Evolutionary conservation across 495 filamentous ascomycete genomes (phyloP).

Genomic region (Penicillium waksmanii): DNA sequence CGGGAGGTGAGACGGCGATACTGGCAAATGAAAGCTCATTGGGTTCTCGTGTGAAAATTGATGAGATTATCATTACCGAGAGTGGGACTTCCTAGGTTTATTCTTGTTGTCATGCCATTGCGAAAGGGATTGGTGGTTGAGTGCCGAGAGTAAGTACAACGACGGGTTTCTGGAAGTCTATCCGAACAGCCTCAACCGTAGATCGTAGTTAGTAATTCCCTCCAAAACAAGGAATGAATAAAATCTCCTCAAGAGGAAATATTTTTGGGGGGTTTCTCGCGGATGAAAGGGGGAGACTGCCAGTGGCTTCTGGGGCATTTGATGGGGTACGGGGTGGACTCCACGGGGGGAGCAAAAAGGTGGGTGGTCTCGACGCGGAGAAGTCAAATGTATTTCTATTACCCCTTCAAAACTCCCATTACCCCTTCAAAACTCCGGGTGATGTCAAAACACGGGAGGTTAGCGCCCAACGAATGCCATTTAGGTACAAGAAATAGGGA

Average conservation of each 20-base stretch:
- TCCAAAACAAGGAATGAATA: no score
- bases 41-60: background rate
- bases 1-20: background rate
- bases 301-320: background rate
- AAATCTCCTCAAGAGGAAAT: no score
- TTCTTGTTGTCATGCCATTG: background rate
- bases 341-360: background rate
- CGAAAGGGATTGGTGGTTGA: background rate
- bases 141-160: background rate
- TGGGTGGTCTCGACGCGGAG: background rate
- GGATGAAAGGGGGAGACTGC: background rate
- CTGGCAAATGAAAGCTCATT: conserved; percentile 1
- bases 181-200: background rate
- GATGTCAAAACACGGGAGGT: background rate
- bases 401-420: conserved; percentile 9
- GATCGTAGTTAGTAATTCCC: no score
- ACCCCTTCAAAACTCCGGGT: conserved; percentile 4
- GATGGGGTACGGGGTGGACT: conserved; percentile 2
- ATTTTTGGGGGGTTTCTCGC: background rate
- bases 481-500: conserved; percentile 2
- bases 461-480: conserved; percentile 3
- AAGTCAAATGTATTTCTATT: conserved; percentile 7
- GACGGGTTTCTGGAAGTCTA: background rate
- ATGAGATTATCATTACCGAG: conserved; percentile 1
- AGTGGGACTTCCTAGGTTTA: background rate